Conservation (phyloP, 2,329 filamentous ascomycete species). For the Atkinsonella texensis region DNA sequence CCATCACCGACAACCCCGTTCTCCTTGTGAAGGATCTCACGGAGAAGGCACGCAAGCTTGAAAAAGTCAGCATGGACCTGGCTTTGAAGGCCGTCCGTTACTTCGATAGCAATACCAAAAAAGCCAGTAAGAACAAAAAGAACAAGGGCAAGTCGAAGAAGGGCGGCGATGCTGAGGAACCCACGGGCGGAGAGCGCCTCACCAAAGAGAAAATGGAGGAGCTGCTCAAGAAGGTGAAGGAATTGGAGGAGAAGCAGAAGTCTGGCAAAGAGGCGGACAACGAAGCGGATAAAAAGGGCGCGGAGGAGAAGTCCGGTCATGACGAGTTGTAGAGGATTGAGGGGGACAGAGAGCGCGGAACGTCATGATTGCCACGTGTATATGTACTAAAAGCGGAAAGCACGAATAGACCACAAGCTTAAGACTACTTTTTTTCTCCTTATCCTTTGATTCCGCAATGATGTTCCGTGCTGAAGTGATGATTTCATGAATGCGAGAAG, state of each 20-base stretch:
- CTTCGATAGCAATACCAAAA: constrained; percentile 29
- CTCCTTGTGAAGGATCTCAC: constrained; percentile 62
- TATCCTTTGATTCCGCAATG: neutral
- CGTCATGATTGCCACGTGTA: constrained; percentile 1
- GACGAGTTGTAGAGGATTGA: constrained; percentile 23
- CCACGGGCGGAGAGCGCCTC: constrained; percentile 28
- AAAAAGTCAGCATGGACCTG: constrained; percentile 57
- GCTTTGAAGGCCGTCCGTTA: constrained; percentile 54
- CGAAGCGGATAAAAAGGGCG: constrained; percentile 8
- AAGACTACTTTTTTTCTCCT: neutral
- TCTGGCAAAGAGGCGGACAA: constrained; percentile 14
- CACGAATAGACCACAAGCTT: constrained; percentile 3
- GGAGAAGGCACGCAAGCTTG: constrained; percentile 56
- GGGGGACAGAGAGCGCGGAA: neutral
- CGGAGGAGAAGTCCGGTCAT: constrained; percentile 14
- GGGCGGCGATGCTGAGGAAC: constrained; percentile 23
- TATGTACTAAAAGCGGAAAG: constrained; percentile 2
- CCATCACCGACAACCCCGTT: constrained; percentile 59
- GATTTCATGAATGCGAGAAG: too few relatives aligned
- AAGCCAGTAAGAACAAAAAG: constrained; percentile 21
- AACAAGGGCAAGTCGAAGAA: constrained; percentile 25
- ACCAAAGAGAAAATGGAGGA: constrained; percentile 27
- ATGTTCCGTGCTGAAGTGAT: too few relatives aligned
- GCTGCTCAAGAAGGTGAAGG: constrained; percentile 27
- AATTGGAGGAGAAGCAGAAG: constrained; percentile 17